A percentile compares a stretch with the other conserved stretches of the same genome.
Evolutionary conservation across 768 basidiomycete species (phyloP).

Genomic region (Gelatoporia subvermispora): DNA sequence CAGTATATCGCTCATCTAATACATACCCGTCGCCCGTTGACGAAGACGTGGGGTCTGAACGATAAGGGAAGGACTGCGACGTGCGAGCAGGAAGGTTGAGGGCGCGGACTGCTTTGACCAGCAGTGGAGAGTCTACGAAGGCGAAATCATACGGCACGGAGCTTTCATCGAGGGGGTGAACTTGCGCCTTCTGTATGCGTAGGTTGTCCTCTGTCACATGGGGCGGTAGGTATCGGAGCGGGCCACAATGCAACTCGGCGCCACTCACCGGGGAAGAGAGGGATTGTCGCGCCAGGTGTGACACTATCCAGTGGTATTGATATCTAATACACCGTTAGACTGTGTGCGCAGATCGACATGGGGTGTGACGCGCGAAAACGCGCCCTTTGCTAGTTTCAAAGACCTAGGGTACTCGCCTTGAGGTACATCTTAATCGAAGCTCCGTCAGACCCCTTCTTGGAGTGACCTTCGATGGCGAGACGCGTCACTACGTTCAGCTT

Average conservation of each 20-base stretch:
- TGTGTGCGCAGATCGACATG: not conserved
- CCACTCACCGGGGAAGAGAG: conserved; percentile 65
- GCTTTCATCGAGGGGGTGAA: conserved; percentile 69
- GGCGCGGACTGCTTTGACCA: conserved; percentile 65
- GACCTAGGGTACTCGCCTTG: conserved; percentile 45
- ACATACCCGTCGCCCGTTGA: conserved; percentile 34
- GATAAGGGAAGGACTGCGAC: conserved; percentile 53
- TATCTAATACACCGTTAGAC: conserved; percentile 37
- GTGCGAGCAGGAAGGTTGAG: conserved; percentile 62
- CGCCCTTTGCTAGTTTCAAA: not conserved
- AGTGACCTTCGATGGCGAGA: conserved; percentile 70
- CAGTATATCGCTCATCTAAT: conserved; percentile 65
- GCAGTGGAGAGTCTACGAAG: conserved; percentile 51
- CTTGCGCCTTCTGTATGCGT: conserved; percentile 65
- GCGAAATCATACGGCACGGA: conserved; percentile 77
- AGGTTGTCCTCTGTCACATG: conserved; percentile 64
- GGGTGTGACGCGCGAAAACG: not conserved
- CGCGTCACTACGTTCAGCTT: conserved; percentile 69
- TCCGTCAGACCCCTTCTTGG: conserved; percentile 59
- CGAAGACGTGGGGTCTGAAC: conserved; percentile 39
- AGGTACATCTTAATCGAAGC: conserved; percentile 72
- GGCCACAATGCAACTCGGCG: not conserved
- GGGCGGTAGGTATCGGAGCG: not conserved
- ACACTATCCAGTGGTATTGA: conserved; percentile 63
- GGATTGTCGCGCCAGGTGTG: conserved; percentile 61